These are phyloP conservation scores for Notholithocarpus densiflorus DNA, from an alignment of 306 rosid genomes.

Conservation along the genomic window DNA sequence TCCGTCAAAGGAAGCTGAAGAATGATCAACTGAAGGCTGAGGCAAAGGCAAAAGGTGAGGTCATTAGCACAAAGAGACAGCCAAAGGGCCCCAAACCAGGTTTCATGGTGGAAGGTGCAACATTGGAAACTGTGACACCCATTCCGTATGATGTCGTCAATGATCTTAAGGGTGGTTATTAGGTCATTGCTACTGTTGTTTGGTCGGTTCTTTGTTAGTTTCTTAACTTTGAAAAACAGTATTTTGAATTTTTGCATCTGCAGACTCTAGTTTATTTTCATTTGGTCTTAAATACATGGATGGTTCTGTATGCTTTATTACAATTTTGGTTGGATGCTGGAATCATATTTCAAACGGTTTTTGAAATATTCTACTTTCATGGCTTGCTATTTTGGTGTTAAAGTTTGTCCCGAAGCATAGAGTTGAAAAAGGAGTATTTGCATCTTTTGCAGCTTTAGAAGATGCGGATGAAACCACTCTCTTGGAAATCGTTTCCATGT, in stretches of 20 bases:
- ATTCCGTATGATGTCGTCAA: conserved; percentile 96
- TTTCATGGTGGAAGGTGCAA: conserved; percentile 87
- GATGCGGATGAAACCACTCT: too few relatives aligned
- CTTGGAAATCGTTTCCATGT: too few relatives aligned
- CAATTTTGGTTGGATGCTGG: neutral
- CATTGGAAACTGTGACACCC: conserved; percentile 88
- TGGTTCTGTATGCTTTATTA: neutral
- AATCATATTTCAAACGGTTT: neutral
- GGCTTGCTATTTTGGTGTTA: neutral
- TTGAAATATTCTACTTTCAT: neutral
- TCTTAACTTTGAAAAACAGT: conserved; percentile 1
- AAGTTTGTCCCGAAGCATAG: too few relatives aligned
- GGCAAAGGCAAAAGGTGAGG: conserved; percentile 73
- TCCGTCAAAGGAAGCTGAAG: conserved; percentile 62
- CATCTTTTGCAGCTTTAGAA: too few relatives aligned
- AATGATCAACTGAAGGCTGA: conserved; percentile 75
- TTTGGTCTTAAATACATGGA: conserved; percentile 20
- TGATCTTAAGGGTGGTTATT: conserved; percentile 95
- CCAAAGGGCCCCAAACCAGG: conserved; percentile 94
- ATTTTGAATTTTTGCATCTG: neutral
- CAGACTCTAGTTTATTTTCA: conserved; percentile 25
- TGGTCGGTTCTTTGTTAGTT: neutral
- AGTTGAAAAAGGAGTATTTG: too few relatives aligned
- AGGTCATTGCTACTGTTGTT: conserved; percentile 11
- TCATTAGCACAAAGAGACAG: conserved; percentile 85